phyloP scores from a whole-genome alignment of 495 filamentous ascomycete species.

The Choiromyces venosus region DNA sequence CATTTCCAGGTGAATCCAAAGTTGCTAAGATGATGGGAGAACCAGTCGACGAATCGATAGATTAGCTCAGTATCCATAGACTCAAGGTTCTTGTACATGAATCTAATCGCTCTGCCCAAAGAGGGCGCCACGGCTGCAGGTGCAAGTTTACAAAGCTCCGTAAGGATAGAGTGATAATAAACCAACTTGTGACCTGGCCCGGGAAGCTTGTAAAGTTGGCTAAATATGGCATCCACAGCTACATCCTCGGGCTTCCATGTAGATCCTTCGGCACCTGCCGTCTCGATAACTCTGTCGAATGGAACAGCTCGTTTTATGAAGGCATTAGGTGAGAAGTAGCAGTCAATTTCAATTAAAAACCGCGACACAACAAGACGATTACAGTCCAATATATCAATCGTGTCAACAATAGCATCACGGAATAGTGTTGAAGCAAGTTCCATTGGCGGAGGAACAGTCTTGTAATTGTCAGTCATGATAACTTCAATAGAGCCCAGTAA shows the following conservation, averaged over 20 bases:
- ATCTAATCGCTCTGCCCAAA: conserved; percentile 87
- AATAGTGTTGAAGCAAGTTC: conserved; percentile 74
- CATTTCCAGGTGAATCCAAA: conserved; percentile 99
- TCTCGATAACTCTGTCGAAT: conserved; percentile 79
- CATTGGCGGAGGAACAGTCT: conserved; percentile 71
- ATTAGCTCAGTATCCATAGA: conserved; percentile 79
- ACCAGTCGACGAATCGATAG: conserved; percentile 94
- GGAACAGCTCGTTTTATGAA: conserved; percentile 90
- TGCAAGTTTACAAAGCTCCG: conserved; percentile 89
- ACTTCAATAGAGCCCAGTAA: neutral
- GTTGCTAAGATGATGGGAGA: conserved; percentile 94
- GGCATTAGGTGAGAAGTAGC: conserved; percentile 78
- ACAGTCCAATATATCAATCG: conserved; percentile 87
- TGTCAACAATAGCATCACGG: conserved; percentile 81
- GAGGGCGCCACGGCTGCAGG: conserved; percentile 94
- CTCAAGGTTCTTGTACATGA: conserved; percentile 73
- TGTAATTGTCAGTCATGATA: conserved; percentile 15
- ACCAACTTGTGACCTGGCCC: conserved; percentile 86
- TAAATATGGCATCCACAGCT: conserved; percentile 93
- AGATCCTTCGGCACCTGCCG: conserved; percentile 58
- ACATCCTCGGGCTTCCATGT: conserved; percentile 99
- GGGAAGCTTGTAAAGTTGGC: conserved; percentile 83
- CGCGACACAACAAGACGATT: conserved; percentile 83
- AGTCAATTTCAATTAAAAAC: conserved; percentile 87
- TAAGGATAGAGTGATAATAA: conserved; percentile 92